These are phyloP conservation scores for Penicillium daleae DNA, from an alignment of 495 filamentous ascomycete genomes.

Conservation along the genomic window DNA sequence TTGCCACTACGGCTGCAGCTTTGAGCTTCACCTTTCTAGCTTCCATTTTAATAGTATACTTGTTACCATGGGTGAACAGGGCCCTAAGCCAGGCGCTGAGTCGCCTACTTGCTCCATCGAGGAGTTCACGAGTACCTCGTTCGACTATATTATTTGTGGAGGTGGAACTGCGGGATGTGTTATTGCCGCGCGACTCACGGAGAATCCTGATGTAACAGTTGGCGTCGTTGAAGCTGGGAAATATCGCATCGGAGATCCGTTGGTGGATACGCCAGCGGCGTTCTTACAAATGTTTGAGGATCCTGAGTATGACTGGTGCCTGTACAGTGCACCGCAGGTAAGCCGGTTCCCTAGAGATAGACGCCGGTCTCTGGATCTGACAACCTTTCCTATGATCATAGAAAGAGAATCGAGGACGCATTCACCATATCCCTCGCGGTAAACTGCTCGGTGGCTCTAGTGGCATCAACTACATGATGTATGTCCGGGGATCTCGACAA, in stretches of 20 bases:
- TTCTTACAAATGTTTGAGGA: constrained; percentile 50
- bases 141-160: constrained; percentile 46
- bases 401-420: constrained; percentile 25
- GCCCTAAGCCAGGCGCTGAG: neutral
- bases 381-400: constrained; percentile 6
- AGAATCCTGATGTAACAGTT: constrained; percentile 47
- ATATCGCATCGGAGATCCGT: constrained; percentile 48
- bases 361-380: neutral
- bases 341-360: neutral
- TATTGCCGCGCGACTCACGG: constrained; percentile 52
- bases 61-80: constrained; percentile 5
- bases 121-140: constrained; percentile 21
- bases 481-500: constrained; percentile 35
- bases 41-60: neutral
- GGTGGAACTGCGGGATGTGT: constrained; percentile 54
- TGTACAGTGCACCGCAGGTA: constrained; percentile 57
- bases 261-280: constrained; percentile 51
- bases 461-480: constrained; percentile 53
- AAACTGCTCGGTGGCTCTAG: constrained; percentile 63
- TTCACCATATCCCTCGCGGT: constrained; percentile 47
- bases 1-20: neutral
- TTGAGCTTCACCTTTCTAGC: neutral
- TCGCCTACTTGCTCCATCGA: constrained; percentile 20
- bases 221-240: constrained; percentile 60
- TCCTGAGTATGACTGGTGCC: constrained; percentile 61